phyloP scores from a whole-genome alignment of 164 flowering plant genomes.

The Vitis labrusca region DNA sequence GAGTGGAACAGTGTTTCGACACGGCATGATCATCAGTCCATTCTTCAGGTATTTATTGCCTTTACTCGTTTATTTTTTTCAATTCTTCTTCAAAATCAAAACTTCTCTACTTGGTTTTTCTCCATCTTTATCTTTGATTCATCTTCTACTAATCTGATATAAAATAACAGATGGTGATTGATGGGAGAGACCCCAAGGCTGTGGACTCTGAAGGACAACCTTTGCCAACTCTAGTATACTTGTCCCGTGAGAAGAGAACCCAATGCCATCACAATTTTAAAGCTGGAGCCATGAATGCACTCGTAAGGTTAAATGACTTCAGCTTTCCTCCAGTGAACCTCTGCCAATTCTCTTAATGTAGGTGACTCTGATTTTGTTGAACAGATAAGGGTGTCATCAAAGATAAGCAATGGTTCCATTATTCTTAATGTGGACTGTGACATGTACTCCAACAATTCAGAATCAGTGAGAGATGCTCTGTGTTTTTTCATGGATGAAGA shows the following conservation, averaged over 20 bases:
- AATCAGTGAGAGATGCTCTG: constrained; percentile 33
- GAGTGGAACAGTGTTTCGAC: constrained; percentile 25
- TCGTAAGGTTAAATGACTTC: constrained; percentile 21
- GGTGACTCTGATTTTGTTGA: too few species aligned
- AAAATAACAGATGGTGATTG: constrained; percentile 20
- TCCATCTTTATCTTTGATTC: too few species aligned
- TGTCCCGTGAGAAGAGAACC: constrained; percentile 21
- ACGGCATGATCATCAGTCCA: constrained; percentile 28
- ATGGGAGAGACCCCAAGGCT: constrained; percentile 22
- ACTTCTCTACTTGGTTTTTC: too few species aligned
- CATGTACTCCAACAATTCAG: constrained; percentile 40
- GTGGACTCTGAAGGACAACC: constrained; percentile 23
- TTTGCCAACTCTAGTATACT: constrained; percentile 25
- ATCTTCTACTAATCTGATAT: background rate
- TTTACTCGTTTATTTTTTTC: too few species aligned
- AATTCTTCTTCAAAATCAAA: too few species aligned
- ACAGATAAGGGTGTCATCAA: too few species aligned
- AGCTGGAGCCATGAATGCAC: constrained; percentile 37
- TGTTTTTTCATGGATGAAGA: constrained; percentile 44
- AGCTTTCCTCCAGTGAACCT: too few species aligned
- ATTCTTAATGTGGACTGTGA: constrained; percentile 30
- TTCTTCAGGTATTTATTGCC: constrained; percentile 26
- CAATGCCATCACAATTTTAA: constrained; percentile 29
- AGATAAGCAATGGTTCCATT: too few species aligned
- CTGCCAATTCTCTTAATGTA: too few species aligned